Conservation (phyloP, 192 early-diverging fungal genomes). For the Lobosporangium transversale region DNA sequence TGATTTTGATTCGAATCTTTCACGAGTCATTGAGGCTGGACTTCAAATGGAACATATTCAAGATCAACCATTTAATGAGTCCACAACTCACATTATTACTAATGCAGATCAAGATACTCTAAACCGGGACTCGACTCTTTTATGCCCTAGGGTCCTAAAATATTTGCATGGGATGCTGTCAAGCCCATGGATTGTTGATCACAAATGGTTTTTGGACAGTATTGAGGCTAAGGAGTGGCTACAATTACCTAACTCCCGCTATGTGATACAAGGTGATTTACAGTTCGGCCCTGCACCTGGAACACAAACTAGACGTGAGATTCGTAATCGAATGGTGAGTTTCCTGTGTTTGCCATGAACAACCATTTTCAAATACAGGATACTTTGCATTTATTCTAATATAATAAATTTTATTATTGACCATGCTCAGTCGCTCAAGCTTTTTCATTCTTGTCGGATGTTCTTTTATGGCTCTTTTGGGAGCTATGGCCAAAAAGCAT, state of each 20-base stretch:
- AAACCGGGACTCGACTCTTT: background rate
- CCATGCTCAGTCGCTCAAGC: conserved; percentile 5
- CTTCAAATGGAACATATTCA: conserved; percentile 27
- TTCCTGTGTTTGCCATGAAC: background rate
- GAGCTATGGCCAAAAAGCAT: background rate
- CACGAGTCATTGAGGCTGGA: conserved; percentile 21
- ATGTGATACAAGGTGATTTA: conserved; percentile 23
- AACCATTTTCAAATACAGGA: too few relatives aligned
- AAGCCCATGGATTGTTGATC: conserved; percentile 10
- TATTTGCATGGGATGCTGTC: conserved; percentile 27
- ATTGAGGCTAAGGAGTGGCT: conserved; percentile 8
- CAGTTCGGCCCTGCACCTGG: conserved; percentile 28
- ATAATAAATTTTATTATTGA: too few relatives aligned
- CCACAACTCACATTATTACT: conserved; percentile 23
- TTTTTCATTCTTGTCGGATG: conserved; percentile 26
- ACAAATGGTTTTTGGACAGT: conserved; percentile 29
- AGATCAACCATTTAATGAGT: conserved; percentile 15
- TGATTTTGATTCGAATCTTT: conserved; percentile 3
- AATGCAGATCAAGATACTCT: background rate
- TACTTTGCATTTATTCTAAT: too few relatives aligned
- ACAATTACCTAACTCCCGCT: conserved; percentile 3
- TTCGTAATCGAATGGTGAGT: conserved; percentile 2
- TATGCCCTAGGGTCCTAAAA: conserved; percentile 21
- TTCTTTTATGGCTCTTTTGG: conserved; percentile 38
- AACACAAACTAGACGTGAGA: conserved; percentile 10